phyloP scores from a whole-genome alignment of 176 grass and related monocot species.

The Otatea glauca region DNA sequence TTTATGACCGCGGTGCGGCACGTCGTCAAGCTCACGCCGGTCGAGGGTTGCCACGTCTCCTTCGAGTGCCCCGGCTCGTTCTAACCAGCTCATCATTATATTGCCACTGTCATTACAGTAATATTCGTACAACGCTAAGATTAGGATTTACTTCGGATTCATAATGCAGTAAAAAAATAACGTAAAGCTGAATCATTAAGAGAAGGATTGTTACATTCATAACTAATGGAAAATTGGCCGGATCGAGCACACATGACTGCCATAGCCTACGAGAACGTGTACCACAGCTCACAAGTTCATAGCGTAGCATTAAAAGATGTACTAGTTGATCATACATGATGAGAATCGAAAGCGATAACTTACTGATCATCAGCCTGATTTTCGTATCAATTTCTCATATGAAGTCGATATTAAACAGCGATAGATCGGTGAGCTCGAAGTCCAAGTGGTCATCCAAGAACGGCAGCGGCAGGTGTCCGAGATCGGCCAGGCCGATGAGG shows the following conservation, averaged over 20 bases:
- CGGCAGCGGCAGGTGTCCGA: conserved; percentile 30
- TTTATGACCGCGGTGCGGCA: conserved; percentile 68
- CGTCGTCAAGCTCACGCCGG: conserved; percentile 53
- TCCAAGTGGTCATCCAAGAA: conserved; percentile 1
- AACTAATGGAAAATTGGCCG: not conserved
- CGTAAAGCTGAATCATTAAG: not conserved
- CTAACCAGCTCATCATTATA: not conserved
- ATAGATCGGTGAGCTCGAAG: not conserved
- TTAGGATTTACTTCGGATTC: not conserved
- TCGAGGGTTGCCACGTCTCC: conserved; percentile 61
- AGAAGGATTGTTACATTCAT: not conserved
- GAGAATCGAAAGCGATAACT: not conserved
- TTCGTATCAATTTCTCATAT: not conserved
- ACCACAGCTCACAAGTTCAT: not conserved
- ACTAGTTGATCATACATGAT: not conserved
- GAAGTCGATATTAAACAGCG: not conserved
- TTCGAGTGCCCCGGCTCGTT: conserved; percentile 62
- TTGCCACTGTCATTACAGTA: not conserved
- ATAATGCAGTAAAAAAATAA: not conserved
- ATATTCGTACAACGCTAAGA: not conserved
- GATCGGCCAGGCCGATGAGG: conserved; percentile 15
- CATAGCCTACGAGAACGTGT: not conserved
- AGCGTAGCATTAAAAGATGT: not conserved
- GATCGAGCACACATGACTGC: not conserved
- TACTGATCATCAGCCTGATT: not conserved